Base-by-base conservation (phyloP, 345 rosid genomes). In the Dimocarpus longan region DNA sequence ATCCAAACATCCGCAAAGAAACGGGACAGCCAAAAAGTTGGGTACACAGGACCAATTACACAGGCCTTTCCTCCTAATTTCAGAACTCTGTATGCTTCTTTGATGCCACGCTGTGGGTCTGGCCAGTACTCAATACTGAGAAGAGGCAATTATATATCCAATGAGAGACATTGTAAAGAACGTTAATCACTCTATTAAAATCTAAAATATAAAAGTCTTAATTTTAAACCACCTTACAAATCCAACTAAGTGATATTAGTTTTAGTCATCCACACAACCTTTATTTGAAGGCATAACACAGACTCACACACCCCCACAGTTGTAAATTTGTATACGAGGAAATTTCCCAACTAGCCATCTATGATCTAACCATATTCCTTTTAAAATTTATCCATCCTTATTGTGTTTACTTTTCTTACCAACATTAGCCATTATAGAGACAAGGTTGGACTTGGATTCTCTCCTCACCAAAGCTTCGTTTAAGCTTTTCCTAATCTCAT, bases 41-140 rank as follows among this genome's bases (percentile, higher is more conserved):
- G 99, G 85, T 96, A 85, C 75, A 96, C 99, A 0, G 99, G 99
- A 76, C 99, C 99, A 43, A 96, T 96, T 64, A 96, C 0, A 78
- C 98, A 96, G 48, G 98, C 98, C 80, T 94, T 94, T 13, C 98
- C 98, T 73, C 98, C 98, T 28, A 88, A 87, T 81, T 94, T 96
- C 89, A 96, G 81, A 50, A 96, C 98, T 70, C 99, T 91, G 86
- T 96, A 96, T 22, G 98, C 99, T 89, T 94, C 99, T 83, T 79
- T 93, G 72, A 96, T 94, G 50, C 99, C 99, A 32, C 99, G 91
- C 83, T 93, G 98, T 3, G 98, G 99, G 78, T 96, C 98, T 32
- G 99, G 99, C 99, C 99, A 96, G 85, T 96, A 96, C 91, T 96
- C 99, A 21, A 96, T 96, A 82, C 99, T 96, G 88, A 78, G 54